phyloP scores from a whole-genome alignment of 2,329 filamentous ascomycete species.

The Talaromyces albobiverticillius region DNA sequence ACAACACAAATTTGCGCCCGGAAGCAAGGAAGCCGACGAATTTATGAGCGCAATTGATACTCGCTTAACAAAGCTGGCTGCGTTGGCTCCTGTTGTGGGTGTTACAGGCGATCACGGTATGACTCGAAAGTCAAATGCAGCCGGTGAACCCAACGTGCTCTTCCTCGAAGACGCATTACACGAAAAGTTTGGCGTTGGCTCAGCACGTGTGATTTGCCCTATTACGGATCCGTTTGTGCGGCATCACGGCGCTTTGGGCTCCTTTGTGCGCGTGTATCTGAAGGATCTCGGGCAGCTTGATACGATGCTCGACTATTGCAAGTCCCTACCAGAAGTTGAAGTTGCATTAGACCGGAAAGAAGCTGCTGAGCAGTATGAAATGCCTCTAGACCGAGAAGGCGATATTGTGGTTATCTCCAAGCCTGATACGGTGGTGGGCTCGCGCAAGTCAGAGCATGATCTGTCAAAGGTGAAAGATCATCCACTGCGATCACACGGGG shows the following conservation, averaged over 20 bases:
- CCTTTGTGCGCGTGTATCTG: conserved; percentile 42
- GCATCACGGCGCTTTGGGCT: conserved; percentile 44
- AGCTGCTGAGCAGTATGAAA: conserved; percentile 34
- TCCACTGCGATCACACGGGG: conserved; percentile 41
- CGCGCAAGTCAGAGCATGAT: conserved; percentile 34
- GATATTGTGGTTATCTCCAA: conserved; percentile 40
- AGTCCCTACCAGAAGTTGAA: conserved; percentile 32
- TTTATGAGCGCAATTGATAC: conserved; percentile 37
- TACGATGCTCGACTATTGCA: conserved; percentile 28
- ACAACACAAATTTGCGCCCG: conserved; percentile 44
- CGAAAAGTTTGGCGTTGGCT: conserved; percentile 26
- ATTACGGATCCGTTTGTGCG: conserved; percentile 45
- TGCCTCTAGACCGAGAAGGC: conserved; percentile 41
- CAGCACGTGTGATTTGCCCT: conserved; percentile 42
- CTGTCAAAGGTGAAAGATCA: conserved; percentile 31
- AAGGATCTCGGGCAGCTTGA: conserved; percentile 21
- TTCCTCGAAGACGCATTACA: conserved; percentile 41
- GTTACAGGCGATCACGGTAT: conserved; percentile 46
- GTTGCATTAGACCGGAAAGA: conserved; percentile 28
- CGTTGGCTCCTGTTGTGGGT: conserved; percentile 36
- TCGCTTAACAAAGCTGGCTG: conserved; percentile 30
- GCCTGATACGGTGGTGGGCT: conserved; percentile 38
- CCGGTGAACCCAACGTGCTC: conserved; percentile 37
- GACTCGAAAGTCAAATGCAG: conserved; percentile 37
- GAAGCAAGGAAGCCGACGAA: conserved; percentile 33